Base-by-base conservation (phyloP, 805 yeast species). In the Priceomyces castillae region DNA sequence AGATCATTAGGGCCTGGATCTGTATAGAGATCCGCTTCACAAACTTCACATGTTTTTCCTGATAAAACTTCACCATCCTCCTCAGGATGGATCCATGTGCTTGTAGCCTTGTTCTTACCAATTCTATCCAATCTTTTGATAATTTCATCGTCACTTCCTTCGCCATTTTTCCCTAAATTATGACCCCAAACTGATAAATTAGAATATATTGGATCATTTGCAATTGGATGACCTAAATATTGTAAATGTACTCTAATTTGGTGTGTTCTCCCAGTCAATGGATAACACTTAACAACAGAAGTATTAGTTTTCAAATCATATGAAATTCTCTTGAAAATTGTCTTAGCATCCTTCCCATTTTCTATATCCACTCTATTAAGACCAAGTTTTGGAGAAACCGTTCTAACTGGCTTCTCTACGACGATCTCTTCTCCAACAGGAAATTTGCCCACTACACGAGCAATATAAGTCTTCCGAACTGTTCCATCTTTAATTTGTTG, bases 191-290 rank as follows among this genome's bases (percentile, higher is more conserved):
- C 82, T 14, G 64, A 61, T 12, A 74, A 77, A 53, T 86, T 87
- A 2, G 96, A 84, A 57, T 90, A 92, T 1, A 90, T 73, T 0
- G 97, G 97, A 49, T 71, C 76, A 50, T 71, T 71, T 35, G 76
- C 76, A 28, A 71, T 67, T 1, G 75, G 74, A 44, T 65, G 62
- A 2, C 70, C 67, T n/a, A 94, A 53, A 51, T 74, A 84, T 63
- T 90, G 97, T 44, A 94, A 65, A 67, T 94, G 99, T 1, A 94
- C 96, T 47, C 99, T 71, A 40, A 94, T 90, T 60, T 92, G 99
- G 62, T 92, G 99, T 0, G 97, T 89, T 57, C 99, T 74, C 0
- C 99, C 99, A 0, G 99, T 92, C 14, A 77, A 66, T 1, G 99
- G 99, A 50, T 71, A 76, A 63, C 98, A 92, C 47, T 80, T 73